Evolutionary conservation across 108 stramenopile species (phyloP).

Genomic region (Discostella stelligeroides): DNA sequence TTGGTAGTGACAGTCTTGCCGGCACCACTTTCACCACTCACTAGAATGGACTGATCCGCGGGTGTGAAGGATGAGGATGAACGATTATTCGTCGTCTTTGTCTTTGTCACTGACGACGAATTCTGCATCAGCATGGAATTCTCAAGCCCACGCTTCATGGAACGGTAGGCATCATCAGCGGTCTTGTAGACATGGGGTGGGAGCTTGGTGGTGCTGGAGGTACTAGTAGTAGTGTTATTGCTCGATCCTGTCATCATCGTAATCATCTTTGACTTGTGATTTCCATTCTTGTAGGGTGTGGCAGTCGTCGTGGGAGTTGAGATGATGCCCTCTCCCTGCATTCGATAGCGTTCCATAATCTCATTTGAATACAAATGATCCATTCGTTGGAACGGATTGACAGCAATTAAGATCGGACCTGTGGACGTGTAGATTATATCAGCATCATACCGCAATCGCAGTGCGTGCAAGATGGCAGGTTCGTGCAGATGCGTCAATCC

Average conservation of each 20-base stretch:
- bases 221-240: conserved; percentile 26
- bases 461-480: conserved; percentile 83
- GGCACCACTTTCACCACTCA: conserved; percentile 93
- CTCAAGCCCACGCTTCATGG: conserved; percentile 90
- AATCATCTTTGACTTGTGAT: conserved; percentile 27
- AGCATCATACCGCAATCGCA: conserved; percentile 74
- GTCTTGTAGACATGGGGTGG: conserved; percentile 95
- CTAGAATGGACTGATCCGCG: conserved; percentile 90
- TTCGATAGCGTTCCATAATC: conserved; percentile 79
- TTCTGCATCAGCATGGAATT: conserved; percentile 59
- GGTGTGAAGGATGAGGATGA: conserved; percentile 14
- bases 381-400: conserved; percentile 95
- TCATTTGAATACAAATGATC: conserved; percentile 72
- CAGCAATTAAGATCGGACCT: conserved; percentile 91
- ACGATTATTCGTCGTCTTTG: background rate
- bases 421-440: conserved; percentile 92
- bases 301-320: conserved; percentile 25
- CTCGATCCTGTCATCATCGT: conserved; percentile 4
- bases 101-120: background rate
- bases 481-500: conserved; percentile 83
- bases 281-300: conserved; percentile 41
- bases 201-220: conserved; percentile 26
- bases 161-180: conserved; percentile 94
- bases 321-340: conserved; percentile 56
- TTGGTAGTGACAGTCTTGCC: conserved; percentile 98